Evolutionary conservation across 176 grass and related monocot species (phyloP).

Genomic region (Paspalum vaginatum): DNA sequence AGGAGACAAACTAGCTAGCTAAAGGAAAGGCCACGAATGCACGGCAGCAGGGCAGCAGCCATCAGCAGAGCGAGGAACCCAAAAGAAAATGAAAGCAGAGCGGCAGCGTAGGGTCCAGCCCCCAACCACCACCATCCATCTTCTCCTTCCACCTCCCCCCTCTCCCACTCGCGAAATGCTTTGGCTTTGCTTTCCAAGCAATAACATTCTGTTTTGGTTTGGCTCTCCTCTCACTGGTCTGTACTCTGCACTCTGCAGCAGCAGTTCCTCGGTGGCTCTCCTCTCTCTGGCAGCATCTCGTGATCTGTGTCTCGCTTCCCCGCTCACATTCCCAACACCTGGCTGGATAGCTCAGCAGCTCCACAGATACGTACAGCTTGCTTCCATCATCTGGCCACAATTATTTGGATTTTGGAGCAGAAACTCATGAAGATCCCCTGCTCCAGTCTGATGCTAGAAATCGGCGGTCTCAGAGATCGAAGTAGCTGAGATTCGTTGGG

Average conservation of each 20-base stretch:
- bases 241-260: background rate
- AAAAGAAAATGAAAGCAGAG: conserved; percentile 46
- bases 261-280: conserved; percentile 4
- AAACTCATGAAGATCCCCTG: conserved; percentile 45
- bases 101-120: conserved; percentile 36
- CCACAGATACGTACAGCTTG: conserved; percentile 16
- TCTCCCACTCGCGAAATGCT: conserved; percentile 35
- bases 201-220: conserved; percentile 39
- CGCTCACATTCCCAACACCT: conserved; percentile 42
- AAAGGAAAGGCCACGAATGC: conserved; percentile 24
- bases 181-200: conserved; percentile 69
- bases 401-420: conserved; percentile 34
- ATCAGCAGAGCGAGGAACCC: background rate
- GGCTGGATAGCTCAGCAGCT: conserved; percentile 31
- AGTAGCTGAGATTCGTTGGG: conserved; percentile 3
- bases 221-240: background rate
- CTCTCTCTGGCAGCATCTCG: conserved; percentile 22
- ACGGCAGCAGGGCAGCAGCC: conserved; percentile 24
- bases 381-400: conserved; percentile 37
- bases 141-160: background rate
- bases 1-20: conserved; percentile 46
- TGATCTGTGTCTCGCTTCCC: conserved; percentile 15
- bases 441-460: conserved; percentile 28
- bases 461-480: background rate
- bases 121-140: conserved; percentile 48